Evolutionary conservation across 1,284 basidiomycete genomes (phyloP).

Genomic region (Inonotus obliquus): DNA sequence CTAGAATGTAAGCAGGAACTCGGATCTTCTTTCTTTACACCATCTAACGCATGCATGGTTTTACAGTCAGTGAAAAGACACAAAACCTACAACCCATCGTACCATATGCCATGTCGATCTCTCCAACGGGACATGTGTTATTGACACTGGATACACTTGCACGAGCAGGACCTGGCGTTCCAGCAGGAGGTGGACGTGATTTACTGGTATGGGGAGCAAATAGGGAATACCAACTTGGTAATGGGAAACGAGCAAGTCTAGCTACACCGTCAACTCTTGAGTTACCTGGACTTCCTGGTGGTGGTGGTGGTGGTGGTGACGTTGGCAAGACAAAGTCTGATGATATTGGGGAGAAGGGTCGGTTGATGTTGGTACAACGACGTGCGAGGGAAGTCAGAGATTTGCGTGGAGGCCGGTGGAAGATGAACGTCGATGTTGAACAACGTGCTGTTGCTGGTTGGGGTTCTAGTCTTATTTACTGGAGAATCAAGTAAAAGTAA

Average conservation of each 20-base stretch:
- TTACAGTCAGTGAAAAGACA: conserved; percentile 62
- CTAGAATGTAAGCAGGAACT: conserved; percentile 64
- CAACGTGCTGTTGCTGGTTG: conserved; percentile 62
- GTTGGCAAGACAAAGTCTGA: conserved; percentile 7
- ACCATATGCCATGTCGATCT: conserved; percentile 67
- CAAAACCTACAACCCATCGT: conserved; percentile 62
- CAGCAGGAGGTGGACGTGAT: conserved; percentile 46
- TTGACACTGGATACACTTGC: conserved; percentile 66
- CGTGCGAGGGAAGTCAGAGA: conserved; percentile 56
- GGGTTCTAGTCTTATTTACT: conserved; percentile 68
- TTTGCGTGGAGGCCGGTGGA: conserved; percentile 62
- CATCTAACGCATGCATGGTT: neutral
- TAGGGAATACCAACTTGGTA: conserved; percentile 79
- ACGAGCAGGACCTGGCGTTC: conserved; percentile 38
- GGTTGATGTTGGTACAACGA: conserved; percentile 51
- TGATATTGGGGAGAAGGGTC: conserved; percentile 34
- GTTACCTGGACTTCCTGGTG: conserved; percentile 28
- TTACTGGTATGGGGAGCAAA: conserved; percentile 68
- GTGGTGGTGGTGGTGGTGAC: conserved; percentile 8
- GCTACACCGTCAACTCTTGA: conserved; percentile 60
- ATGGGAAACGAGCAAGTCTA: conserved; percentile 73
- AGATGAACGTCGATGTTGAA: conserved; percentile 60
- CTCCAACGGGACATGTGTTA: conserved; percentile 76
- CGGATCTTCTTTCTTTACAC: neutral
- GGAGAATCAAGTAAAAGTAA: conserved; percentile 48